Evolutionary conservation across 352 stramenopile species (phyloP).

Genomic region (Vaucheria bursata): DNA sequence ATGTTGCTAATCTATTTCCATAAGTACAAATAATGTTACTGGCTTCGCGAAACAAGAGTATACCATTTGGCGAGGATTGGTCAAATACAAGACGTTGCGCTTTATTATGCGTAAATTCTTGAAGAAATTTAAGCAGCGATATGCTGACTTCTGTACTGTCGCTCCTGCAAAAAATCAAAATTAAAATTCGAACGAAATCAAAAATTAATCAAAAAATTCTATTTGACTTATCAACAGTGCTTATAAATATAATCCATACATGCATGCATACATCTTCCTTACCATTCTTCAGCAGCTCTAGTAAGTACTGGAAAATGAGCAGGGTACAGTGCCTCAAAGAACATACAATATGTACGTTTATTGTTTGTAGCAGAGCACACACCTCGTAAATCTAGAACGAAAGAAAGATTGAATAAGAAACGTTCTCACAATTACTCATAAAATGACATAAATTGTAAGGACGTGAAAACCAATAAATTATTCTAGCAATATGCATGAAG

Average conservation of each 20-base stretch:
- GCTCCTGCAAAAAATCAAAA: background rate
- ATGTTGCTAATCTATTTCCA: constrained; percentile 65
- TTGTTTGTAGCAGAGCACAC: constrained; percentile 93
- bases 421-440: too few species aligned
- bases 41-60: constrained; percentile 90
- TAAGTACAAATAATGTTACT: constrained; percentile 91
- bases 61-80: constrained; percentile 91
- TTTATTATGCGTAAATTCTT: constrained; percentile 80
- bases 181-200: too few species aligned
- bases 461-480: too few species aligned
- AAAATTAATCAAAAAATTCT: too few species aligned
- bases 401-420: too few species aligned
- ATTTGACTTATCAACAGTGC: too few species aligned
- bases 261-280: too few species aligned
- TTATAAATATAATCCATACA: too few species aligned
- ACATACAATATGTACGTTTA: constrained; percentile 83
- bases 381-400: constrained; percentile 77
- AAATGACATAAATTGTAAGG: too few species aligned
- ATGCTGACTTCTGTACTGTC: constrained; percentile 84
- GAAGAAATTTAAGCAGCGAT: constrained; percentile 90
- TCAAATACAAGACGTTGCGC: constrained; percentile 95
- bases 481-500: too few species aligned
- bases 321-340: constrained; percentile 96
- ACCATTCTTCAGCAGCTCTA: constrained; percentile 83
- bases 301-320: constrained; percentile 87